Base-by-base conservation (phyloP, 345 rosid genomes). In the Salix purpurea region DNA sequence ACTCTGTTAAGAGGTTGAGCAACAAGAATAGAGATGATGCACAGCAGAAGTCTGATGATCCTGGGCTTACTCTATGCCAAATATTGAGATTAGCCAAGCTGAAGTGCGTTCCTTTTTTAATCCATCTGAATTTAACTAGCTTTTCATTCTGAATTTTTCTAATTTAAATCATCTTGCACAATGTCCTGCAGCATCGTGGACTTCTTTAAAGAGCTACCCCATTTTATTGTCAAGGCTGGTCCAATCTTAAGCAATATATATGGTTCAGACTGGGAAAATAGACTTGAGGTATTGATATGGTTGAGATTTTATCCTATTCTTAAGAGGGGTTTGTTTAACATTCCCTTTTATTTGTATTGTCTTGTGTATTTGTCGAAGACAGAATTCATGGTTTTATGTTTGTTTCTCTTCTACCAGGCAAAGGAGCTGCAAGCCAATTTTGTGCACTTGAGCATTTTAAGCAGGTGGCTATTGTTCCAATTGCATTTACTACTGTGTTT, bases 141-240 rank as follows among this genome's bases (percentile, higher is more conserved):
- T 71, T 65, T 56, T 36, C 4, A 65, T 68, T n/a, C 73, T 4
- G 65, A 42, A 6, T 58, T 71, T 28, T 39, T 52, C 67, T 77
- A 46, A 26, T 48, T 76, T 12, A 23, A 40, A 16, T 72, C 7
- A 46, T 62, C 58, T 39, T 40, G 21, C 5, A 74, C 34, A 76
- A 71, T 80, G 26, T 80, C 70, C 77, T 75, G 46, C 89, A 93
- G 99, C 70, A 83, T 95, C 48, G 87, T 88, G 60, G 97, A 93
- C 79, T 95, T 95, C 78, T 93, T 95, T 75, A 91, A 85, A 78
- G 98, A 95, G 86, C 84, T 92, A 48, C 98, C 97, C 80, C 99
- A 93, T 75, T 93, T 89, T 90, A 82, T 90, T 75, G 86, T 90
- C 73, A 95, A 95, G 87, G 90, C 96, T 68, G 92, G 90, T 83